Evolutionary conservation across 805 yeast species (phyloP), one percentile per base, ranked within the genome.

Genomic region (Kodamaea nitidulidarum): DNA sequence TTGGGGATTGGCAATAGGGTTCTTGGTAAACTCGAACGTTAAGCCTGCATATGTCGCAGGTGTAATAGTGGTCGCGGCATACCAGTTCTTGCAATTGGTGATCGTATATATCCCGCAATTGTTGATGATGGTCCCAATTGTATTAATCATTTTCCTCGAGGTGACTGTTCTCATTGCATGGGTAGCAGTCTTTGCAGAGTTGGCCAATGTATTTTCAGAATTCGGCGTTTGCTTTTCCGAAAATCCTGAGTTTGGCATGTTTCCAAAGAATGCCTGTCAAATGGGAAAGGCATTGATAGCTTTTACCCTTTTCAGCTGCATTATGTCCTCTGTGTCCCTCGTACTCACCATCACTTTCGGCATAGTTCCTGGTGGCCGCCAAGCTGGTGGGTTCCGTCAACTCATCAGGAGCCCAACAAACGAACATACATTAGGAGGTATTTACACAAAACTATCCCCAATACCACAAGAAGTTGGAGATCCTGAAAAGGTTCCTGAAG

Each of bases 231-330:
- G 47, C 32, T 2, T 8, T 26, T 17, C 14, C 8, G 11, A 6
- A 4, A 15, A 5, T n/a, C n/a, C n/a, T n/a, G n/a, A n/a, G n/a
- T n/a, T n/a, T n/a, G n/a, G n/a, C 10, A n/a, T 11, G n/a, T 25
- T 9, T 14, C 7, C 28, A 9, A 14, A 35, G 15, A n/a, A n/a
- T 7, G 34, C 31, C 11, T 43, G 47, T 27, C 18, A 32, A 12
- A 31, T 43, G 22, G 47, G 44, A 3, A 37, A 36, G 21, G 22
- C 38, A 7, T 31, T 43, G 21, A 37, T 40, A 15, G 47, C 44
- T 6, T 35, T 43, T 14, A 37, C 44, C 5, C 28, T 43, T 11
- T 43, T 43, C 26, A 26, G 31, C 26, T 37, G 39, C 40, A 28
- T 43, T 6, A 25, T 37, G 11, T 30, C 41, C 4, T 12, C 26